These are phyloP conservation scores for Przewalskia tangutica DNA, from an alignment of 257 asterid species.

Conservation along the genomic window DNA sequence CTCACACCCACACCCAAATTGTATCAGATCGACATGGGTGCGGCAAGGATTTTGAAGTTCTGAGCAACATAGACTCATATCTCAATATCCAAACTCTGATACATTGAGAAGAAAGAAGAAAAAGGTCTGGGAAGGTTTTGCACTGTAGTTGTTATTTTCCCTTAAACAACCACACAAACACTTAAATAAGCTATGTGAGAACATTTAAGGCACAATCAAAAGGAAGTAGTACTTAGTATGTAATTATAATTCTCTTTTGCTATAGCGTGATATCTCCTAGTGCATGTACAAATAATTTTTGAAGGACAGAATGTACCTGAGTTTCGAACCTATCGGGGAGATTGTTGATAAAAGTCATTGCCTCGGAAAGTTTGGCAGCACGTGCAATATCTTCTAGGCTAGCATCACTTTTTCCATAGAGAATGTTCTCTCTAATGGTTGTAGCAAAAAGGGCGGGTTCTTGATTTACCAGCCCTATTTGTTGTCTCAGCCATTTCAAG, in stretches of 20 bases:
- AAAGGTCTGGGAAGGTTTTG: not conserved
- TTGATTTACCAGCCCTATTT: constrained; percentile 86
- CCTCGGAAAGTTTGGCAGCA: constrained; percentile 83
- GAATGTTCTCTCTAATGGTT: constrained; percentile 70
- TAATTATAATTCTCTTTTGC: not conserved
- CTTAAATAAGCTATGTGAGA: not conserved
- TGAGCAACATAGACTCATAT: not conserved
- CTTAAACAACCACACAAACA: not conserved
- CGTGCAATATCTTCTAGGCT: constrained; percentile 59
- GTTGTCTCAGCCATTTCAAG: constrained; percentile 76
- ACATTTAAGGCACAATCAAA: not conserved
- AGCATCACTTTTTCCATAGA: constrained; percentile 78
- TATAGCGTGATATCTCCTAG: not conserved
- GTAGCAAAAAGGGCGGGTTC: constrained; percentile 95
- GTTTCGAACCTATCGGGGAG: constrained; percentile 88
- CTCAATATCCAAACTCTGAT: not conserved
- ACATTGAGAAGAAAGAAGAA: not conserved
- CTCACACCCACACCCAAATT: not conserved
- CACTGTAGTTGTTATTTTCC: not conserved
- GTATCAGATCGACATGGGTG: not conserved
- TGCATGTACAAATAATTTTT: not conserved
- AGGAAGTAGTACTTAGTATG: not conserved
- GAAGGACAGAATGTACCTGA: constrained; percentile 41
- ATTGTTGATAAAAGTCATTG: constrained; percentile 70
- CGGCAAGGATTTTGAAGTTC: not conserved